Evolutionary conservation across 129 eudicot species (phyloP).

Genomic region (Flaveria bidentis): DNA sequence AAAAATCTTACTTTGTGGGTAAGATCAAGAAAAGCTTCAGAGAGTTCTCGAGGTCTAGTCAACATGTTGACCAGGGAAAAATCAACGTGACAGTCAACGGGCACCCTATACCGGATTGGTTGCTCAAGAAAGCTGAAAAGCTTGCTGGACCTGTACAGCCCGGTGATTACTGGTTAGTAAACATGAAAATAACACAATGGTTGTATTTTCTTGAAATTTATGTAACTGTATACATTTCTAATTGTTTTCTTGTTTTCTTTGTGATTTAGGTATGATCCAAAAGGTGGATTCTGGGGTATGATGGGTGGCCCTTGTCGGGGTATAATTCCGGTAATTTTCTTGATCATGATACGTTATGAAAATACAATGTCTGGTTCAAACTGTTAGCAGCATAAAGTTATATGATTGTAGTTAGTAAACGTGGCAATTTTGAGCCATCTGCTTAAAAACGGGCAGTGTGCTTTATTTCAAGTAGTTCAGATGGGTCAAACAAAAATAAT

Average conservation of each 20-base stretch:
- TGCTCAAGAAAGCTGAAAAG: constrained; percentile 86
- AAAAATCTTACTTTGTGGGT: constrained; percentile 57
- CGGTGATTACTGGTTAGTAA: constrained; percentile 88
- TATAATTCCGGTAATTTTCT: constrained; percentile 76
- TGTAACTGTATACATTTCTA: constrained; percentile 7
- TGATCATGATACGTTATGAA: background rate
- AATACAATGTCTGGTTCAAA: background rate
- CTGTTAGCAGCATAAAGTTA: background rate
- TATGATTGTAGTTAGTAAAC: background rate
- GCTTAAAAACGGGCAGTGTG: background rate
- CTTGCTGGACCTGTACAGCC: constrained; percentile 77
- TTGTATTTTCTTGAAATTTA: constrained; percentile 15
- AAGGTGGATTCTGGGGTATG: constrained; percentile 98
- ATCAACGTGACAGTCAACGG: constrained; percentile 73
- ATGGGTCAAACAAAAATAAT: background rate
- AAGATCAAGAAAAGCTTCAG: constrained; percentile 65
- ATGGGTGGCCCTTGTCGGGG: constrained; percentile 98
- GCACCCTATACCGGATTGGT: constrained; percentile 65
- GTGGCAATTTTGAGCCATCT: too few species aligned
- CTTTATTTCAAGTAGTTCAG: too few species aligned
- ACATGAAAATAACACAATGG: background rate
- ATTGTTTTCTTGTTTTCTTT: background rate
- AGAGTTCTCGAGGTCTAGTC: constrained; percentile 53
- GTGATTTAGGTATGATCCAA: constrained; percentile 71
- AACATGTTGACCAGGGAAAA: constrained; percentile 44